Base-by-base conservation (phyloP, 2,329 filamentous ascomycete genomes). In the Fusarium albosuccineum region DNA sequence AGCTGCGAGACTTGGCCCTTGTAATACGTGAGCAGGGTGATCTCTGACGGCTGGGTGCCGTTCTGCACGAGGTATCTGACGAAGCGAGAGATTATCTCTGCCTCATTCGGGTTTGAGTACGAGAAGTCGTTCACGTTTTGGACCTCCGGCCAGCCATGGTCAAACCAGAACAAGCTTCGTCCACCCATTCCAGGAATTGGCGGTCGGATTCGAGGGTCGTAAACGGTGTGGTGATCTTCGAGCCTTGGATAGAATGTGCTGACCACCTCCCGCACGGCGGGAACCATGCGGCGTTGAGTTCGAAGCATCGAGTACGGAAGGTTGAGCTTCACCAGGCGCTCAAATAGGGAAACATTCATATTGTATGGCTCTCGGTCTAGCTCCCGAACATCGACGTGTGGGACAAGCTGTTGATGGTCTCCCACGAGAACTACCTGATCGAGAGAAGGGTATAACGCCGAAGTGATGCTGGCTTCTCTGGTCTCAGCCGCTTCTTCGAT, bases 21-120 rank as follows among this genome's bases (percentile, higher is more conserved):
- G 81, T 97, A 97, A 74, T 96, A 97, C 0, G 93, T 95, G 50
- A 97, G 78, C 4, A 97, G 82, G 0, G 93, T 97, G 57, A 97
- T 94, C 6, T 90, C 82, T 0, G 79, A 75, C 0, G 85, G 75
- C 0, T 80, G 70, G 1, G 90, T 79, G 0, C 90, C 90, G 64
- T 94, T 95, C 60, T 88, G 80, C 1, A 90, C 76, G 0, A 97
- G 86, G 71, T 97, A 92, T 27, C 87, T 81, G 66, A 90, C 89
- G 67, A 97, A 92, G 0, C 83, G 84, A 1, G 89, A 86, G 30
- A 97, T 82, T 90, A 97, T 95, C 2, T 87, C 81, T 0, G 92
- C 92, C 74, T 97, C 94, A 3, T 83, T 78, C 0, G 81, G 75
- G 71, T 97, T 97, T 73, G 85, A 86, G 30, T 86, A 89, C 34